A percentile compares a stretch with the other conserved stretches of the same genome.
Evolutionary conservation across 2,329 filamentous ascomycete genomes (phyloP).

Genomic region (Fusarium devonianum): DNA sequence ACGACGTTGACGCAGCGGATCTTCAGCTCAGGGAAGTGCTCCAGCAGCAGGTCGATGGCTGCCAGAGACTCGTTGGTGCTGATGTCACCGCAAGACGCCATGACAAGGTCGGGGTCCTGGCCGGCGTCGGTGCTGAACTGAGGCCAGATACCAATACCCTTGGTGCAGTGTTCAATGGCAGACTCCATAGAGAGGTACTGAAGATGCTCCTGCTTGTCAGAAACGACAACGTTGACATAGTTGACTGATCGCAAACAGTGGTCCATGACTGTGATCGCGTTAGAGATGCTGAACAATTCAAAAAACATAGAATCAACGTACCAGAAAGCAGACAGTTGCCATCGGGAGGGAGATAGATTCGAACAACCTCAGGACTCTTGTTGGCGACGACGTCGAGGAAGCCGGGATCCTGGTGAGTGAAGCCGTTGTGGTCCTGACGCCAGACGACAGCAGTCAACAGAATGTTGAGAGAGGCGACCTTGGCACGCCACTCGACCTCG

Average conservation of each 20-base stretch:
- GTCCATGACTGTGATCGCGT: constrained; percentile 62
- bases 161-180: constrained; percentile 78
- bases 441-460: constrained; percentile 80
- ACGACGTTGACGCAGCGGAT: constrained; percentile 82
- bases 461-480: constrained; percentile 79
- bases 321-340: constrained; percentile 77
- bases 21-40: constrained; percentile 74
- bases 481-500: constrained; percentile 80
- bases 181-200: constrained; percentile 78
- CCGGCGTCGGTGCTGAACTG: constrained; percentile 76
- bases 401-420: constrained; percentile 81
- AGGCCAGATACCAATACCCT: constrained; percentile 80
- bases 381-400: constrained; percentile 83
- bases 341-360: constrained; percentile 82
- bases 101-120: constrained; percentile 74
- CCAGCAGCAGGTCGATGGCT: constrained; percentile 75
- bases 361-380: constrained; percentile 80
- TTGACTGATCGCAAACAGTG: constrained; percentile 77
- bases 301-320: constrained; percentile 25
- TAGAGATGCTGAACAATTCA: constrained; percentile 9
- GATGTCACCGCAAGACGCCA: constrained; percentile 79
- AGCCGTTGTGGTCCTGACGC: constrained; percentile 85
- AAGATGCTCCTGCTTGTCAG: constrained; percentile 81
- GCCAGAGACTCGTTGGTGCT: constrained; percentile 77
- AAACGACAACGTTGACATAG: constrained; percentile 83